Conservation (phyloP, 2,329 filamentous ascomycete genomes). For the Venturia carpophila region DNA sequence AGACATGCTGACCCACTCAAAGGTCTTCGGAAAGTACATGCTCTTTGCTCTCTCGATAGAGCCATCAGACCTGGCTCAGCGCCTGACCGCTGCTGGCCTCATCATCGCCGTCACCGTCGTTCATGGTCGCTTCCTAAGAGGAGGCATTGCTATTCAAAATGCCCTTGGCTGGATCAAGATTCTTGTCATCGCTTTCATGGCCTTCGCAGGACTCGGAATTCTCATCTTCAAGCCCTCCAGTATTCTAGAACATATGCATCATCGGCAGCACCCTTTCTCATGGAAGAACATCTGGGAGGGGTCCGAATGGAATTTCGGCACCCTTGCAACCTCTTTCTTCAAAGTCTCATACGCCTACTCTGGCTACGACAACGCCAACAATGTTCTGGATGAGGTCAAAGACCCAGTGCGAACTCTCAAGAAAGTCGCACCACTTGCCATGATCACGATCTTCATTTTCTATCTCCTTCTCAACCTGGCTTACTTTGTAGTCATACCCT, state of each 20-base stretch:
- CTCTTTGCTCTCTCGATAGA: slow-evolving; percentile 46
- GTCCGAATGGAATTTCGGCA: slow-evolving; percentile 18
- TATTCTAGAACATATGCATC: slow-evolving; percentile 24
- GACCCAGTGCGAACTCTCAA: slow-evolving; percentile 58
- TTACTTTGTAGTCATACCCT: slow-evolving; percentile 18
- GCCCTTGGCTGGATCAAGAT: slow-evolving; percentile 57
- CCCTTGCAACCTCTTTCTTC: slow-evolving; percentile 50
- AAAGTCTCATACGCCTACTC: slow-evolving; percentile 66
- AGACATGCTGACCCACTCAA: background rate
- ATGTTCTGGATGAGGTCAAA: slow-evolving; percentile 56
- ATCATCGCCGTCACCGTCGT: slow-evolving; percentile 51
- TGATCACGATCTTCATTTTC: slow-evolving; percentile 34
- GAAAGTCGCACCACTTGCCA: slow-evolving; percentile 55
- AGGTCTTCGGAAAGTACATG: slow-evolving; percentile 50
- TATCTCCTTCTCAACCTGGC: slow-evolving; percentile 19
- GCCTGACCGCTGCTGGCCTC: slow-evolving; percentile 48
- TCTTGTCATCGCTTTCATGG: slow-evolving; percentile 52
- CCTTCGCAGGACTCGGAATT: slow-evolving; percentile 52
- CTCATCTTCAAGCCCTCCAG: slow-evolving; percentile 36
- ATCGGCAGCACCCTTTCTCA: slow-evolving; percentile 6
- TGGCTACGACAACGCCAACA: slow-evolving; percentile 56
- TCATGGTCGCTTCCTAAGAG: slow-evolving; percentile 49
- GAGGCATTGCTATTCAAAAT: slow-evolving; percentile 54
- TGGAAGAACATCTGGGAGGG: slow-evolving; percentile 17
- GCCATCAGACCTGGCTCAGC: slow-evolving; percentile 42